These are phyloP conservation scores for Hyaloscypha bicolor DNA, from an alignment of 495 filamentous ascomycete genomes.

Conservation along the genomic window DNA sequence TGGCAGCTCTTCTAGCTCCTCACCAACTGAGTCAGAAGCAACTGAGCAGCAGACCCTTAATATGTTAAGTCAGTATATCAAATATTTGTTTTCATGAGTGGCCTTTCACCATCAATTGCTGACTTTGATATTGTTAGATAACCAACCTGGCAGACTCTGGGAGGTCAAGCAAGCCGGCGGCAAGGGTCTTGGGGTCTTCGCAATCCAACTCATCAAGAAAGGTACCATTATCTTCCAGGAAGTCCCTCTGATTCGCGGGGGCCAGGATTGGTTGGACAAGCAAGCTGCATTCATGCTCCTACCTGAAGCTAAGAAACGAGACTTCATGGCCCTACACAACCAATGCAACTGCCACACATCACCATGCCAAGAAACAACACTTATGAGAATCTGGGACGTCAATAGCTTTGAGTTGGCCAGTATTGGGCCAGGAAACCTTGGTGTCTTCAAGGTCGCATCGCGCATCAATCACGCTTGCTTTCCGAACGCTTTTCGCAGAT, in stretches of 20 bases:
- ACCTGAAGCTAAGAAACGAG: not conserved
- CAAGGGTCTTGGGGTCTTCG: not conserved
- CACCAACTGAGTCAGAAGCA: not conserved
- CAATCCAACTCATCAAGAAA: not conserved
- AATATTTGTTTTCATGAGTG: not conserved
- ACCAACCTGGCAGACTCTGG: not conserved
- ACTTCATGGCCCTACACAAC: not conserved
- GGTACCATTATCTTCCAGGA: not conserved
- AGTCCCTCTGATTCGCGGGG: not conserved
- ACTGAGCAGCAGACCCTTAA: not conserved
- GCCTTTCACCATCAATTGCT: not conserved
- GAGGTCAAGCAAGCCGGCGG: not conserved
- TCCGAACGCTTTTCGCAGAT: not conserved
- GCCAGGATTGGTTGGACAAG: not conserved
- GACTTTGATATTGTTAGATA: not conserved
- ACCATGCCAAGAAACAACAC: not conserved
- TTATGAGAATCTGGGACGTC: not conserved
- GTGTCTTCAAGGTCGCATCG: not conserved
- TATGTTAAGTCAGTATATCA: not conserved
- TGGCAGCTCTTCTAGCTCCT: not conserved
- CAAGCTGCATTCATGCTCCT: not conserved
- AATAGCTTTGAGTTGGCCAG: not conserved
- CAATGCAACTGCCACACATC: not conserved
- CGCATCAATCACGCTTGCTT: not conserved
- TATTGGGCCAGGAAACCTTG: not conserved